Evolutionary conservation across 495 filamentous ascomycete species (phyloP).

Genomic region (Neurospora tetraspora): DNA sequence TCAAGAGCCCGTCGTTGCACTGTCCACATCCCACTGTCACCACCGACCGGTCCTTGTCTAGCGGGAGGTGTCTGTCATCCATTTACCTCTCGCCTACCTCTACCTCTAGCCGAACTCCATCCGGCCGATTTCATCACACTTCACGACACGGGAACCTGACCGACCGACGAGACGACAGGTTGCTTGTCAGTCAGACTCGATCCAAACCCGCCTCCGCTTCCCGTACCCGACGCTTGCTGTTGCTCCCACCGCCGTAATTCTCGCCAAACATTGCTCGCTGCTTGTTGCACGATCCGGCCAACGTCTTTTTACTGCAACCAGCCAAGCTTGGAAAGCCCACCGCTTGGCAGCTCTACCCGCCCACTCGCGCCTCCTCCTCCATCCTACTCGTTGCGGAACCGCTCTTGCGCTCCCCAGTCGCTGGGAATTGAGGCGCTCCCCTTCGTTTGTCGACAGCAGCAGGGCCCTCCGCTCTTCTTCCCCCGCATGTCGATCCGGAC

Average conservation of each 20-base stretch:
- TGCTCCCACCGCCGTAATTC: not conserved
- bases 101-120: not conserved
- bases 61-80: not conserved
- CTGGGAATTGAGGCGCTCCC: not conserved
- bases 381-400: not conserved
- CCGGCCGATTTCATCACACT: not conserved
- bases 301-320: not conserved
- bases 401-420: not conserved
- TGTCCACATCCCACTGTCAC: not conserved
- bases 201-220: not conserved
- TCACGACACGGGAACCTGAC: not conserved
- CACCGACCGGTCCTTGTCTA: not conserved
- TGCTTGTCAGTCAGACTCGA: not conserved
- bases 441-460: not conserved
- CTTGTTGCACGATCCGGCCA: not conserved
- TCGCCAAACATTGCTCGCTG: not conserved
- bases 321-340: not conserved
- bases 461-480: not conserved
- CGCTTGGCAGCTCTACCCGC: not conserved
- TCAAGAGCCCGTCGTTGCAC: not conserved
- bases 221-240: not conserved
- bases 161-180: not conserved
- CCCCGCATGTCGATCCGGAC: slow-evolving; percentile 7
- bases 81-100: not conserved
- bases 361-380: not conserved